Evolutionary conservation across 2,329 filamentous ascomycete genomes (phyloP).

Genomic region (Eutypella sp.): DNA sequence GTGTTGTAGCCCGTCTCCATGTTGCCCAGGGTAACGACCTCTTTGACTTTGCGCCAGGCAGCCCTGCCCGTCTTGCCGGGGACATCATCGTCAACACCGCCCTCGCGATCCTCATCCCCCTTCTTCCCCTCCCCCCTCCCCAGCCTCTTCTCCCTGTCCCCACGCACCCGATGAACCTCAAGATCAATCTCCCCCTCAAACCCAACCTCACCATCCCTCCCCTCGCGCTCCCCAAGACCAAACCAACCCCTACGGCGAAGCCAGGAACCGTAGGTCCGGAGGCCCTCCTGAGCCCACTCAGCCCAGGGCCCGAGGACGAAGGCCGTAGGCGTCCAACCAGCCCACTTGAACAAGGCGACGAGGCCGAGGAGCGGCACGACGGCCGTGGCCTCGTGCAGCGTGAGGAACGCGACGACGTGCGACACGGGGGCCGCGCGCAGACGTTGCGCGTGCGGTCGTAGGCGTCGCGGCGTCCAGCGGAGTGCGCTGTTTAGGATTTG

Average conservation of each 20-base stretch:
- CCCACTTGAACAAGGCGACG: conserved; percentile 74
- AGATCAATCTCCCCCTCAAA: conserved; percentile 25
- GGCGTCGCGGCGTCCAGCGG: conserved; percentile 53
- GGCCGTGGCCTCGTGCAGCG: conserved; percentile 90
- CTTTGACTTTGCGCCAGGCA: conserved; percentile 19
- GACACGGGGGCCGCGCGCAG: conserved; percentile 74
- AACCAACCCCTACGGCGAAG: conserved; percentile 80
- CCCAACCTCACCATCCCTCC: conserved; percentile 21
- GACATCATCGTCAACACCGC: neutral
- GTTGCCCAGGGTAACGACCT: conserved; percentile 20
- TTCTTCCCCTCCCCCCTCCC: conserved; percentile 21
- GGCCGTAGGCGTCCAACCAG: conserved; percentile 61
- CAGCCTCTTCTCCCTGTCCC: conserved; percentile 31
- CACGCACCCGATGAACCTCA: conserved; percentile 4
- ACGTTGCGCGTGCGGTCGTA: conserved; percentile 64
- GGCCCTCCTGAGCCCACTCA: conserved; percentile 52
- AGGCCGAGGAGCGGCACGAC: conserved; percentile 73
- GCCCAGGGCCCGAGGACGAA: conserved; percentile 48
- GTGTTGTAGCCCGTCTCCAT: conserved; percentile 42
- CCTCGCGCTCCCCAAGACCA: conserved; percentile 42
- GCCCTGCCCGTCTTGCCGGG: conserved; percentile 8
- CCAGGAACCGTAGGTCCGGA: conserved; percentile 72
- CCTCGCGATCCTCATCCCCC: conserved; percentile 30
- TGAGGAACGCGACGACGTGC: conserved; percentile 78
- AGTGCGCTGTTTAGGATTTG: conserved; percentile 40